Evolutionary conservation across 164 flowering plant genomes (phyloP).

Genomic region (Nelumbo lutea): DNA sequence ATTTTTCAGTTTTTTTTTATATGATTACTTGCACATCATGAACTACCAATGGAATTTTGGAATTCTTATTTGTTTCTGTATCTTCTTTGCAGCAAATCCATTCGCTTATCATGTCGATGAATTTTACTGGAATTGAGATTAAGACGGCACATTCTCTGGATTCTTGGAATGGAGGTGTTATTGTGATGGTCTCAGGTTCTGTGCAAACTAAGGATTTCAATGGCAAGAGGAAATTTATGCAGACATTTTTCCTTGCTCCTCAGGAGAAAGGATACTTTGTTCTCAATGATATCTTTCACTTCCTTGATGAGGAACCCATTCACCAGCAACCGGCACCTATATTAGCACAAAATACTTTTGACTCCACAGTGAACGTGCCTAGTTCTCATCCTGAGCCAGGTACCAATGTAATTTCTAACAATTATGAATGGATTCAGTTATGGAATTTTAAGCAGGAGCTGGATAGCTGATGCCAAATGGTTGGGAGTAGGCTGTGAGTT

Average conservation of each 20-base stretch:
- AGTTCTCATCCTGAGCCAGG: slow-evolving; percentile 55
- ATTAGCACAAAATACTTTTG: slow-evolving; percentile 39
- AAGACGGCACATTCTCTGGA: slow-evolving; percentile 68
- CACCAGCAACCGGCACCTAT: slow-evolving; percentile 50
- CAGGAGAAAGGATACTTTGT: slow-evolving; percentile 93
- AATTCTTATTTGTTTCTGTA: not conserved
- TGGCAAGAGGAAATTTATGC: slow-evolving; percentile 59
- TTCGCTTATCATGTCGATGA: slow-evolving; percentile 59
- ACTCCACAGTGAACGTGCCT: slow-evolving; percentile 35
- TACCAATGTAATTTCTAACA: slow-evolving; percentile 14
- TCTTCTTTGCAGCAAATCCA: slow-evolving; percentile 74
- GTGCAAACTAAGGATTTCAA: slow-evolving; percentile 44
- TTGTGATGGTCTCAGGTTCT: slow-evolving; percentile 80
- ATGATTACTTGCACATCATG: not conserved
- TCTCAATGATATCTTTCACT: slow-evolving; percentile 85
- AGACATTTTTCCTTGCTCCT: slow-evolving; percentile 94
- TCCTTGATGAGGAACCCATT: slow-evolving; percentile 57
- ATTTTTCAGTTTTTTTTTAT: no score
- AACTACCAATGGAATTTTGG: not conserved
- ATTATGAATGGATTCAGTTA: no score
- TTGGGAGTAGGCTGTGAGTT: not conserved
- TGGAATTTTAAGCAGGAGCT: not conserved
- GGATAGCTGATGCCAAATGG: not conserved
- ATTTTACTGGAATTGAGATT: slow-evolving; percentile 59
- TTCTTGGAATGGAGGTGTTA: slow-evolving; percentile 85